Conservation (phyloP, 2,329 filamentous ascomycete species). For the Paecilomyces fulvus region DNA sequence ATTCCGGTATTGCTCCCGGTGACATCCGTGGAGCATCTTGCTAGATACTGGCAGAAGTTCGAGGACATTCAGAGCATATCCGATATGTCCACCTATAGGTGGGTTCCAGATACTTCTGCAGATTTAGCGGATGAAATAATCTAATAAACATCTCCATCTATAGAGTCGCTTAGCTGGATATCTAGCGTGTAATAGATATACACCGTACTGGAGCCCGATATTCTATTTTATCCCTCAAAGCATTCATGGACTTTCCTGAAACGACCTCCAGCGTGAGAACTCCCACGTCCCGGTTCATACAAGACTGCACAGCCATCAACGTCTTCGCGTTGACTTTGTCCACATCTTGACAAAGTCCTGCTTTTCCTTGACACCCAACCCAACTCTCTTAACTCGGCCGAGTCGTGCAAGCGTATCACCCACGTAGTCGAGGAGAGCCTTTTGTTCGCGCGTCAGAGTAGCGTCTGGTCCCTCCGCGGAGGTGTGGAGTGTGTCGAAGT, state of each 20-base stretch:
- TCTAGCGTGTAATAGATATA: background rate
- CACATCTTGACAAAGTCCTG: constrained; percentile 68
- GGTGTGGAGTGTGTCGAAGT: constrained; percentile 39
- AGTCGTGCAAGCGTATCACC: constrained; percentile 80
- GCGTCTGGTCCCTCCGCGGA: constrained; percentile 18
- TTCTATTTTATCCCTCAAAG: background rate
- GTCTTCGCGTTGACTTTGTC: constrained; percentile 34
- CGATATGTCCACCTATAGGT: too few species aligned
- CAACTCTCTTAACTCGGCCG: constrained; percentile 81
- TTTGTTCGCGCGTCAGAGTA: constrained; percentile 48
- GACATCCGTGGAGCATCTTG: background rate
- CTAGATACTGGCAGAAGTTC: too few species aligned
- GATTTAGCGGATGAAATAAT: background rate
- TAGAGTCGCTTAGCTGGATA: background rate
- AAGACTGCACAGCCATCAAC: background rate
- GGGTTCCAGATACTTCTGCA: too few species aligned
- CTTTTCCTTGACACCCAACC: constrained; percentile 76
- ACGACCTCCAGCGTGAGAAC: background rate
- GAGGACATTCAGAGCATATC: too few species aligned
- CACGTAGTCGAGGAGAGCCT: constrained; percentile 65
- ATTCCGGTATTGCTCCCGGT: background rate
- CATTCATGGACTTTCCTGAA: background rate
- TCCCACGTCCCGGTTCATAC: background rate
- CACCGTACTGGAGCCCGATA: background rate
- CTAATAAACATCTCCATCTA: background rate